A percentile compares a stretch with the other conserved stretches of the same genome.
Conservation (phyloP, 352 stramenopile species). For the Phytopythium mirpurense region DNA sequence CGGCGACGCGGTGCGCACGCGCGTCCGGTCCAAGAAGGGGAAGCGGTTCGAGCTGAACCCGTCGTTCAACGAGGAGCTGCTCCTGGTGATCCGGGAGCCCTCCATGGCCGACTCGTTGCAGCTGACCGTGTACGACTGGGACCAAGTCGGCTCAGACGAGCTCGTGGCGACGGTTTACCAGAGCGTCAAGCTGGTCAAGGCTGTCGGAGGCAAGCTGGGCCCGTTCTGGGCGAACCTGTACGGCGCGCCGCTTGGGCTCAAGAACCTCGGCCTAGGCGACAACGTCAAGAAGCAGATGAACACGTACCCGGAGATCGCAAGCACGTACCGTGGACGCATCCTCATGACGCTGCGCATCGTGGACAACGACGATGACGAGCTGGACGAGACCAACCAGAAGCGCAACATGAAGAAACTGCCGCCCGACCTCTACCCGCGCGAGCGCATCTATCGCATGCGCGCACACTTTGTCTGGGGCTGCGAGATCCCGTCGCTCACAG, state of each 20-base stretch:
- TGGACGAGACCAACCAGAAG: constrained; percentile 84
- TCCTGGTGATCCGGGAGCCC: constrained; percentile 71
- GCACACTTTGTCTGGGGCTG: constrained; percentile 72
- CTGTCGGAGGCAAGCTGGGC: constrained; percentile 41
- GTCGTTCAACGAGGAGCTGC: constrained; percentile 76
- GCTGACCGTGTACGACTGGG: constrained; percentile 70
- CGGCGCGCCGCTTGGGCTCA: constrained; percentile 50
- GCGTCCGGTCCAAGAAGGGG: constrained; percentile 74
- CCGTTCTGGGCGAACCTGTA: constrained; percentile 83
- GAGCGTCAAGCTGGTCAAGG: constrained; percentile 69
- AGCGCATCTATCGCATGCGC: constrained; percentile 64
- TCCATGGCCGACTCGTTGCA: constrained; percentile 78
- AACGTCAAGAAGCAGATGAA: constrained; percentile 85
- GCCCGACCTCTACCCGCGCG: constrained; percentile 47
- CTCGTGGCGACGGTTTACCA: constrained; percentile 68
- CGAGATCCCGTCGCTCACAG: constrained; percentile 71
- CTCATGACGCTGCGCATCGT: constrained; percentile 73
- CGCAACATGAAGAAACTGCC: constrained; percentile 73
- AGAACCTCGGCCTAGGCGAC: constrained; percentile 50
- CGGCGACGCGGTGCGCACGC: constrained; percentile 55
- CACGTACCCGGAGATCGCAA: constrained; percentile 71
- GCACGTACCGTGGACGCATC: constrained; percentile 77
- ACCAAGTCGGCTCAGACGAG: constrained; percentile 70
- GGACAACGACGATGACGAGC: constrained; percentile 57
- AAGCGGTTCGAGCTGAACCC: constrained; percentile 58